Percentiles rank a stretch among this genome's conserved stretches.
Conservation (phyloP, 2,329 filamentous ascomycete genomes). For the Claviceps spartinae region DNA sequence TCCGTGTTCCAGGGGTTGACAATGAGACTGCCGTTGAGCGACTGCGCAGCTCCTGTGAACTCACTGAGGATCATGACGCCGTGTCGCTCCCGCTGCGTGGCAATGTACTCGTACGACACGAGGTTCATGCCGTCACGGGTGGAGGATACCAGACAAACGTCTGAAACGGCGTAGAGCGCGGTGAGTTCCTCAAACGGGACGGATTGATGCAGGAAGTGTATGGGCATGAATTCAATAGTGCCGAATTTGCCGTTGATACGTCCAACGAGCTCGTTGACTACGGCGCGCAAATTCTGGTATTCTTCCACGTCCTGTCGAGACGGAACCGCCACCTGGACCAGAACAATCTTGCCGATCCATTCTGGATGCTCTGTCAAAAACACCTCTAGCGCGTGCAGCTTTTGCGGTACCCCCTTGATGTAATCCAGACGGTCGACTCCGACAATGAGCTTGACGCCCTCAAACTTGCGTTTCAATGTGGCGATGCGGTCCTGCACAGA, state of each 20-base stretch:
- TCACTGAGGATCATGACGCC: conserved; percentile 92
- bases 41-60: conserved; percentile 91
- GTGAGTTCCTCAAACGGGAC: conserved; percentile 91
- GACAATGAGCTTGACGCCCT: conserved; percentile 91
- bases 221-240: conserved; percentile 96
- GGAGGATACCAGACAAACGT: conserved; percentile 83
- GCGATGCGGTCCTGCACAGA: conserved; percentile 81
- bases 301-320: conserved; percentile 93
- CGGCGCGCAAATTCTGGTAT: conserved; percentile 88
- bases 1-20: conserved; percentile 99
- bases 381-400: conserved; percentile 89
- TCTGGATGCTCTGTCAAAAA: conserved; percentile 95
- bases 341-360: conserved; percentile 93
- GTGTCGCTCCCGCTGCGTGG: conserved; percentile 77
- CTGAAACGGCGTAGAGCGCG: conserved; percentile 81
- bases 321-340: conserved; percentile 91
- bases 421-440: conserved; percentile 95
- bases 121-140: conserved; percentile 99
- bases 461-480: conserved; percentile 76
- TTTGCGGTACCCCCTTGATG: conserved; percentile 97
- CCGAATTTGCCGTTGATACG: conserved; percentile 96
- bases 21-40: conserved; percentile 81
- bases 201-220: conserved; percentile 95
- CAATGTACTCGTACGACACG: conserved; percentile 96
- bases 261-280: conserved; percentile 93